A percentile compares a stretch with the other conserved stretches of the same genome.
phyloP scores from a whole-genome alignment of 2,329 filamentous ascomycete species.

The Sphaerostilbella broomeana region DNA sequence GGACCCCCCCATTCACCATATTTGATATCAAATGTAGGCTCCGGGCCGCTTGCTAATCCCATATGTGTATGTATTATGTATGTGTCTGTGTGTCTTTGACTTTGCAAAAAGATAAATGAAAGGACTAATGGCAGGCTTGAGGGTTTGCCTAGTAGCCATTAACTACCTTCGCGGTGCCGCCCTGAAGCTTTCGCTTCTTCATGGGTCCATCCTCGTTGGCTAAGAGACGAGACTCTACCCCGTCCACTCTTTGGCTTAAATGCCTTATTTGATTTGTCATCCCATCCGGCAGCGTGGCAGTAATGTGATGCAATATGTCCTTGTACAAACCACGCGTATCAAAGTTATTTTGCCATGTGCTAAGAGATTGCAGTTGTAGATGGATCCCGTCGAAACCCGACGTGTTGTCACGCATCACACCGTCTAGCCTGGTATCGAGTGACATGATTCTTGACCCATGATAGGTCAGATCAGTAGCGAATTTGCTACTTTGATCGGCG shows the following conservation, averaged over 20 bases:
- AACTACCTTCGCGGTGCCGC: not conserved
- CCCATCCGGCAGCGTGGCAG: constrained; percentile 21
- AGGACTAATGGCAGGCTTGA: too few species aligned
- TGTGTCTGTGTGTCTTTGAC: too few species aligned
- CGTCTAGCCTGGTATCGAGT: not conserved
- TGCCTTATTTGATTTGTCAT: constrained; percentile 15
- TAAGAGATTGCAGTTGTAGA: constrained; percentile 30
- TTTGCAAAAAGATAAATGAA: too few species aligned
- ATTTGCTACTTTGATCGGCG: constrained; percentile 13
- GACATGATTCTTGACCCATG: constrained; percentile 14
- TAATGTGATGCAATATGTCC: constrained; percentile 34
- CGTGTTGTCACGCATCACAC: not conserved
- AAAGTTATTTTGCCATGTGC: constrained; percentile 44
- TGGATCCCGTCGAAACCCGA: not conserved
- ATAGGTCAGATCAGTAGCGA: constrained; percentile 26
- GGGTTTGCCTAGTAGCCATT: constrained; percentile 1
- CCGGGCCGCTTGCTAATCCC: too few species aligned
- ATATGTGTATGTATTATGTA: too few species aligned
- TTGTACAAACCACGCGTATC: constrained; percentile 36
- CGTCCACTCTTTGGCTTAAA: constrained; percentile 8
- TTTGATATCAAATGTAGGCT: too few species aligned
- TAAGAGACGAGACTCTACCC: not conserved
- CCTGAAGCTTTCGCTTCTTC: constrained; percentile 11
- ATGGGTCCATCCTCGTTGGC: not conserved
- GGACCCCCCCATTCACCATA: too few species aligned